Conservation (phyloP, 805 yeast genomes). For the Grigorovia yakushimaensis region DNA sequence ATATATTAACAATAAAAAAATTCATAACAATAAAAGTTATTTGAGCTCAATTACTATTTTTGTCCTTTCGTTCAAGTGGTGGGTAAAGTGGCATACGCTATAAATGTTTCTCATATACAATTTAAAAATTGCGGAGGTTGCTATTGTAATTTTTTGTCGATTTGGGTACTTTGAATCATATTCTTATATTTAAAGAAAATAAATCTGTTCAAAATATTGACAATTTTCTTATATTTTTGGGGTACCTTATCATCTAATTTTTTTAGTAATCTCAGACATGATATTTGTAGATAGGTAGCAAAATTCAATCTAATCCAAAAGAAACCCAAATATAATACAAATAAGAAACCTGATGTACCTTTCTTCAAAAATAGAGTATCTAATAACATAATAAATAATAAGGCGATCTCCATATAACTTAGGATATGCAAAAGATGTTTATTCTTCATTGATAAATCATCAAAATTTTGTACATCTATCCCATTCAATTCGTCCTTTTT, state of each 20-base stretch:
- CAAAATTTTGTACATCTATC: conserved; percentile 3
- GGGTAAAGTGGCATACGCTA: too few relatives aligned
- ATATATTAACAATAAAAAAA: not conserved
- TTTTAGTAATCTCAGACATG: conserved; percentile 23
- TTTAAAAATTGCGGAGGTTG: too few relatives aligned
- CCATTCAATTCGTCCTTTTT: conserved; percentile 13
- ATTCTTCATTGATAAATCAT: conserved; percentile 11
- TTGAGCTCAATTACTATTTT: too few relatives aligned
- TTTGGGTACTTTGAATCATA: not conserved
- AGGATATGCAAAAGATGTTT: conserved; percentile 28
- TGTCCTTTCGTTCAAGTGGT: too few relatives aligned
- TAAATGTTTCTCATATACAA: too few relatives aligned
- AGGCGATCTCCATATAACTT: conserved; percentile 51
- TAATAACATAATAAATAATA: conserved; percentile 42
- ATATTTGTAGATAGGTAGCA: conserved; percentile 33
- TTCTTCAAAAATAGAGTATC: conserved; percentile 53
- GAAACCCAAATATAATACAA: conserved; percentile 46
- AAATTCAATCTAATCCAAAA: conserved; percentile 65
- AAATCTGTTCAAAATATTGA: conserved; percentile 34
- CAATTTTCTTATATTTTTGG: conserved; percentile 28
- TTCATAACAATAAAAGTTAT: too few relatives aligned
- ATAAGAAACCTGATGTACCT: conserved; percentile 60
- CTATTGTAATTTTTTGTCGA: not conserved
- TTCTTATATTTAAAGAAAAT: conserved; percentile 20
- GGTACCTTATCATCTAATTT: conserved; percentile 28